Conservation (phyloP, 495 filamentous ascomycete genomes). For the Penicillium mononematosum region DNA sequence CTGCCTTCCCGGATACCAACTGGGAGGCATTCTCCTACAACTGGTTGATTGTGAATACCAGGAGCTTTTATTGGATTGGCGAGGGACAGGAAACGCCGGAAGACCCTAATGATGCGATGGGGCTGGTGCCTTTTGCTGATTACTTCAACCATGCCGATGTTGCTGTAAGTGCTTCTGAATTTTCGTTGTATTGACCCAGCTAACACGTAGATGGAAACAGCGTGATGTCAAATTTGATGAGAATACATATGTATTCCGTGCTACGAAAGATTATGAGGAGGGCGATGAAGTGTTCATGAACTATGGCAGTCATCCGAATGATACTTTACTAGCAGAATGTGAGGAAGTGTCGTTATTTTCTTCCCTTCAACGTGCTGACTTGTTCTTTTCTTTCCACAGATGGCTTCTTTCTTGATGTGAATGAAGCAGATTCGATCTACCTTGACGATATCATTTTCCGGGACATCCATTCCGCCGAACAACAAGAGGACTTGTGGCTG, state of each 20-base stretch:
- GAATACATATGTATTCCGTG: conserved; percentile 60
- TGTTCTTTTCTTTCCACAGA: conserved; percentile 38
- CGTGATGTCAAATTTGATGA: conserved; percentile 62
- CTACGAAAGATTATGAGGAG: conserved; percentile 50
- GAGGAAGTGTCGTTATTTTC: conserved; percentile 10
- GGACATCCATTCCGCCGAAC: conserved; percentile 38
- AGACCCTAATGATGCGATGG: conserved; percentile 69
- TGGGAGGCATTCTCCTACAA: conserved; percentile 61
- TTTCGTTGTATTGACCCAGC: not conserved
- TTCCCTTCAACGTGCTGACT: not conserved
- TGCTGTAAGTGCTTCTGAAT: conserved; percentile 31
- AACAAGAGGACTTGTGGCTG: conserved; percentile 52
- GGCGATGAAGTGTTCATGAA: conserved; percentile 78
- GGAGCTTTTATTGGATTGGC: conserved; percentile 73
- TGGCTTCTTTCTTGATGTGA: conserved; percentile 70
- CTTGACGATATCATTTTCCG: conserved; percentile 67
- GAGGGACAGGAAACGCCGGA: conserved; percentile 49
- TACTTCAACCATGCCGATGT: conserved; percentile 78
- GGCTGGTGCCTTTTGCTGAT: conserved; percentile 80
- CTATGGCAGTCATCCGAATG: conserved; percentile 78
- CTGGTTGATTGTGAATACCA: conserved; percentile 82
- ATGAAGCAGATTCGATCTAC: conserved; percentile 63
- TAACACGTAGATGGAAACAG: conserved; percentile 23
- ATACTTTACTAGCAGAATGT: conserved; percentile 79
- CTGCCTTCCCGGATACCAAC: conserved; percentile 52